Base-by-base conservation (phyloP, 2,329 filamentous ascomycete species). In the Volutella citrinella region DNA sequence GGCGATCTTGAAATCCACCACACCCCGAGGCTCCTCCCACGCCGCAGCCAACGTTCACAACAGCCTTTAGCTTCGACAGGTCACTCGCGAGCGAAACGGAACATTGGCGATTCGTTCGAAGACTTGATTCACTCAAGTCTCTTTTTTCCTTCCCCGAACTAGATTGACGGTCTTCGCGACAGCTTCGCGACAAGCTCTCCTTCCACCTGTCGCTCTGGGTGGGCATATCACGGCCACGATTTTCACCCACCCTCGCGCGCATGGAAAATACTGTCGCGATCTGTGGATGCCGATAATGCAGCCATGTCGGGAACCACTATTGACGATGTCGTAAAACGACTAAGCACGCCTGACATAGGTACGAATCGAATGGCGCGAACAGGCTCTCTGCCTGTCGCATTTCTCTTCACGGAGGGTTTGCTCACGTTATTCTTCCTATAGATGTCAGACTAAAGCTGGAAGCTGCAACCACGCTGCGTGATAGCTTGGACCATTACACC, bases 401-500 rank as follows among this genome's bases (percentile, higher is more conserved):
- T 26, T 30, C 27, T 22, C 30, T 26, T 16, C 28, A 30, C 30
- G 13, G 21, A 17, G 16, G n/a, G 22, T 32, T 33, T 28, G 26
- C 37, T 38, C 25, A 46, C 33, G 7, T 11, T 19, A 27, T 38
- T 5, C n/a, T n/a, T 25, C 34, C 16, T 38, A 13, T 42, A 95
- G 93, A 97, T 68, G 68, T 83, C 38, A 87, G 87, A 67, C 66
- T 80, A 38, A 94, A 90, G 68, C 77, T 85, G 43, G 87, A 88
- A 54, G 81, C 89, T 45, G 88, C 91, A 43, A 81, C 83, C 32
- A 84, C 90, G 47, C 73, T 98, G 54, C 87, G 93, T 59, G 94
- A 99, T 65, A 88, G 78, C 53, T 82, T 97, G 49, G 94, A 98
- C 47, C 77, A 88, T 55, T 95, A 93, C 68, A 88, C 84, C 34